Percentiles rank a stretch among this genome's conserved stretches.
phyloP scores from a whole-genome alignment of 2,329 filamentous ascomycete genomes.

The Botrytis aclada region DNA sequence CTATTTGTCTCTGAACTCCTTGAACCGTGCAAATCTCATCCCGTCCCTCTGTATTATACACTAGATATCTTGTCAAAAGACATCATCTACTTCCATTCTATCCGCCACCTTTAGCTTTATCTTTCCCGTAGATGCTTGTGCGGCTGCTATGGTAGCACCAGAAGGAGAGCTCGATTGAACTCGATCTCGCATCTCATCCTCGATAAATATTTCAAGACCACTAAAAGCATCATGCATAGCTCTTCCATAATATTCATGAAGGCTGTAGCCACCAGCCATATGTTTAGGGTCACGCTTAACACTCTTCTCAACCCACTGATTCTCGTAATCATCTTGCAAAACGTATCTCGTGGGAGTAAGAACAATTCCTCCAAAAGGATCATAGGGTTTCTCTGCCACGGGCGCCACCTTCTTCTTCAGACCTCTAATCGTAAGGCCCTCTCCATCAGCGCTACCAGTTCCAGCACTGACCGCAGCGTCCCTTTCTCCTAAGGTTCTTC shows the following conservation, averaged over 20 bases:
- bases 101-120: constrained; percentile 34
- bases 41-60: background rate
- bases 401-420: constrained; percentile 64
- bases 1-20: constrained; percentile 2
- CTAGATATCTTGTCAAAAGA: constrained; percentile 38
- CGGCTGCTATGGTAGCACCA: constrained; percentile 39
- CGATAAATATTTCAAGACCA: constrained; percentile 82
- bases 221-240: constrained; percentile 87
- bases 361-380: constrained; percentile 77
- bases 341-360: constrained; percentile 68
- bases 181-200: constrained; percentile 55
- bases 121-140: constrained; percentile 37
- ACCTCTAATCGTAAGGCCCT: constrained; percentile 68
- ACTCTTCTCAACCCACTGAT: constrained; percentile 67
- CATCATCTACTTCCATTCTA: constrained; percentile 51
- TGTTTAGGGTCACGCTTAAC: constrained; percentile 64
- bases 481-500: constrained; percentile 45
- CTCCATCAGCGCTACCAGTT: constrained; percentile 24
- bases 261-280: constrained; percentile 76
- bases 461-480: constrained; percentile 24
- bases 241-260: constrained; percentile 76
- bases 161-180: constrained; percentile 35
- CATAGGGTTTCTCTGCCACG: constrained; percentile 72
- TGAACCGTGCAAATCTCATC: background rate
- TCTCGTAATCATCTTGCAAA: constrained; percentile 68